Evolutionary conservation across 1,284 basidiomycete genomes (phyloP).

Genomic region (Coniferiporia weirii): DNA sequence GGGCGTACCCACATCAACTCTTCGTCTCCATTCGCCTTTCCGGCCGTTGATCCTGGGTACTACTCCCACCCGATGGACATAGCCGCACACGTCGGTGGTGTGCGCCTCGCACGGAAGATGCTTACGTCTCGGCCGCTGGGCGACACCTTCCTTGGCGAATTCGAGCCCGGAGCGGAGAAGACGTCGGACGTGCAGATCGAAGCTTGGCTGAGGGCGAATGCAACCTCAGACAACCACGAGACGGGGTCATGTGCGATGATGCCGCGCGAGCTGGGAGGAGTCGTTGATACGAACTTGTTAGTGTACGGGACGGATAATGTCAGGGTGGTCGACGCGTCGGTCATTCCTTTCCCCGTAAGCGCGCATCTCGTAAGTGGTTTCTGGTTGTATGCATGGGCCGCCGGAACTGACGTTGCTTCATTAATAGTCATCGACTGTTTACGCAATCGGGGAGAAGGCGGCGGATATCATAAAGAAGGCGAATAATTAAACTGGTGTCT

Average conservation of each 20-base stretch:
- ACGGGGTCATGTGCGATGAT: constrained; percentile 52
- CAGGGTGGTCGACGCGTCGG: constrained; percentile 32
- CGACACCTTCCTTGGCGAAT: constrained; percentile 33
- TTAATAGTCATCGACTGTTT: constrained; percentile 12
- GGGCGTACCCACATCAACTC: constrained; percentile 19
- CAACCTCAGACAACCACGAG: constrained; percentile 28
- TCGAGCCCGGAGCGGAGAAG: constrained; percentile 32
- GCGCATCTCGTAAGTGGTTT: constrained; percentile 14
- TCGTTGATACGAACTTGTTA: constrained; percentile 38
- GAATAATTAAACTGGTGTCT: background rate
- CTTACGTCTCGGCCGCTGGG: constrained; percentile 14
- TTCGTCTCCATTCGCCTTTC: constrained; percentile 3
- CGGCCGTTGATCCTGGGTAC: constrained; percentile 18
- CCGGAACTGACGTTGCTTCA: background rate
- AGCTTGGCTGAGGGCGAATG: constrained; percentile 43
- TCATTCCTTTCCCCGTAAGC: constrained; percentile 10
- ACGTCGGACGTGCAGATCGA: constrained; percentile 45
- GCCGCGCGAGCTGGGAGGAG: constrained; percentile 51
- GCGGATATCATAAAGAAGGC: constrained; percentile 3
- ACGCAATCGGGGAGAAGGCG: constrained; percentile 20
- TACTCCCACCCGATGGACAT: constrained; percentile 18
- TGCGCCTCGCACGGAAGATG: constrained; percentile 17
- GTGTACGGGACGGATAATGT: constrained; percentile 47
- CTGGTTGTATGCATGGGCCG: background rate
- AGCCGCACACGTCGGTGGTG: constrained; percentile 17